Conservation (phyloP, 2,329 filamentous ascomycete genomes). For the Trichoderma sp. region DNA sequence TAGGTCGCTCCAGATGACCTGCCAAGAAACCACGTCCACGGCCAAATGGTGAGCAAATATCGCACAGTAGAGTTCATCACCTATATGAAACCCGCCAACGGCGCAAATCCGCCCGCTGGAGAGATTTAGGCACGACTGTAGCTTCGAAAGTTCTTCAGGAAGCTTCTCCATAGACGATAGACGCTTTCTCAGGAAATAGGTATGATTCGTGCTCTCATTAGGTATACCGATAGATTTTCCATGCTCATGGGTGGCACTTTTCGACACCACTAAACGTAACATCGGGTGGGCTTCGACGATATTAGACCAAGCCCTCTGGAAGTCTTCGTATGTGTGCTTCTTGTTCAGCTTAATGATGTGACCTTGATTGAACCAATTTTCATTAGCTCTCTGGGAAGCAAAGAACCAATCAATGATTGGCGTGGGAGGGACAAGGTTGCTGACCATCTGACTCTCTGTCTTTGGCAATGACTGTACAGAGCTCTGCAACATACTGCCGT, state of each 20-base stretch:
- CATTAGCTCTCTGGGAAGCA: background rate
- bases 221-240: background rate
- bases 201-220: background rate
- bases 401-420: background rate
- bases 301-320: background rate
- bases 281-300: background rate
- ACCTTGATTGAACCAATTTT: background rate
- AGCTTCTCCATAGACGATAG: background rate
- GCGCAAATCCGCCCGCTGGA: background rate
- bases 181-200: background rate
- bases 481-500: background rate
- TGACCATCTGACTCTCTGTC: background rate
- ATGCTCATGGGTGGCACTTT: background rate
- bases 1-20: background rate
- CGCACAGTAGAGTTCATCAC: background rate
- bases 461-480: background rate
- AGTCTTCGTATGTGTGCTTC: background rate
- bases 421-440: background rate
- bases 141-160: background rate
- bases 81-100: background rate
- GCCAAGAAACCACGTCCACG: background rate
- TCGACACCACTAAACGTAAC: background rate
- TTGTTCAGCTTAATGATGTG: background rate
- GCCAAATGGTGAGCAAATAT: background rate
- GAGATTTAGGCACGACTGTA: background rate